Evolutionary conservation across 2,329 filamentous ascomycete species (phyloP), one percentile per base, ranked within the genome.

Genomic region (Phoma sp.): DNA sequence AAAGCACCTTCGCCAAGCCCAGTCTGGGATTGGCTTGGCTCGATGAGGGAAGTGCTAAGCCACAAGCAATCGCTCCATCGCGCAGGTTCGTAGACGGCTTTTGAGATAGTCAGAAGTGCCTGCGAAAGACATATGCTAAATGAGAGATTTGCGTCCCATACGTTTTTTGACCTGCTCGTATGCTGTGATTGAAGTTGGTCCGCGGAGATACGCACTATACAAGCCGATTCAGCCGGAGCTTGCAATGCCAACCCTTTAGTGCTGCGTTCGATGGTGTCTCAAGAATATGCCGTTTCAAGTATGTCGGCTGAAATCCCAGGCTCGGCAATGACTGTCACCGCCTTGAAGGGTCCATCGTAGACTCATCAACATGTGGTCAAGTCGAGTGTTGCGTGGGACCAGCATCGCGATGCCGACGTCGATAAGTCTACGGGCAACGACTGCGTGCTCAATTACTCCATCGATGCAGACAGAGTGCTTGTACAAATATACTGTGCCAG

Each of bases 201-300:
- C 22, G 43, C 59, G 58, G 58, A 40, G 24, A 55, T 55, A 64
- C 60, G 58, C 35, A 35, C 35, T 39, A 51, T 44, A 48, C 48
- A 52, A 42, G 55, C 59, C 55, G 62, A 62, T 66, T 58, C 66
- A 62, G 51, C 58, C 58, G 58, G 61, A 61, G 61, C 61, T 69
- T 65, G 62, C 60, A 59, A 60, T 70, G 65, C 70, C 70, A 73
- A 73, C 59, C 66, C 69, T 69, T 68, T 73, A 73, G 70, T 68
- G 70, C 69, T 51, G 61, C 55, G 38, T 68, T 70, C 65, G 37
- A 73, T 57, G 53, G 48, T 46, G 57, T 49, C 38, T 59, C 32
- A 39, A 18, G 27, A 54, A 60, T 49, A 63, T 69, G 33, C 68
- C 67, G 59, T 59, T 64, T 70, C 55, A 55, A 66, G 68, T 47